Evolutionary conservation across 768 basidiomycete species (phyloP), one percentile per base, ranked within the genome.

Genomic region (Punctularia strigosozonata): DNA sequence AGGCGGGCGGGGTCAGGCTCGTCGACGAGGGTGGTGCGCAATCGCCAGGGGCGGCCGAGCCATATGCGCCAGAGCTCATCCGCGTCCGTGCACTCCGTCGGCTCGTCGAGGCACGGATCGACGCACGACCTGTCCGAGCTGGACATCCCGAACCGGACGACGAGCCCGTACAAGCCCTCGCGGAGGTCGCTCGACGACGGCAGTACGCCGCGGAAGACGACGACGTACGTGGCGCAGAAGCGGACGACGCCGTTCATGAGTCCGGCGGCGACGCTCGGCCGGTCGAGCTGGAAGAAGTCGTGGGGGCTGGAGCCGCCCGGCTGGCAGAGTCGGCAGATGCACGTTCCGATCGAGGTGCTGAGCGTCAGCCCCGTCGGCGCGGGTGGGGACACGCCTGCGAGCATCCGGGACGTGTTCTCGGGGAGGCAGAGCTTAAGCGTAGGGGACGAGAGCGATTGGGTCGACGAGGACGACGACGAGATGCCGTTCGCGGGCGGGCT

Each of bases 281-380:
- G 77, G 22, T 77, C 80, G 17, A 81, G 81, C 53, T 90, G 87
- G 87, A 88, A 85, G 66, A 87, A 86, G 56, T 74, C 80, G 5
- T 90, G 87, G 87, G 87, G 87, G 1, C 60, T 79, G 21, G 84
- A 89, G 49, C 87, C 86, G 5, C 84, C 86, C 17, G 86, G 85
- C 14, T 88, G 85, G 84, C 79, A 83, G 37, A 68, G 62, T n/a
- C 58, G 59, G 23, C 68, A 73, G 5, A 63, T 75, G 10, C 78
- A 79, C 50, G 57, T 79, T 4, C 82, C 87, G 0, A 65, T 87
- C 21, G 86, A 89, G 54, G 82, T 87, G 6, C 64, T 87, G 10
- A 71, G 74, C n/a, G 71, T 87, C 33, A 80, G 73, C 1, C 70
- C 79, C 19, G 60, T 47, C 37, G 43, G 48, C 25, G 51, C 65